Percentiles rank a stretch among this genome's conserved stretches.
Conservation (phyloP, 331 rosid species). For the Malus hybrid region DNA sequence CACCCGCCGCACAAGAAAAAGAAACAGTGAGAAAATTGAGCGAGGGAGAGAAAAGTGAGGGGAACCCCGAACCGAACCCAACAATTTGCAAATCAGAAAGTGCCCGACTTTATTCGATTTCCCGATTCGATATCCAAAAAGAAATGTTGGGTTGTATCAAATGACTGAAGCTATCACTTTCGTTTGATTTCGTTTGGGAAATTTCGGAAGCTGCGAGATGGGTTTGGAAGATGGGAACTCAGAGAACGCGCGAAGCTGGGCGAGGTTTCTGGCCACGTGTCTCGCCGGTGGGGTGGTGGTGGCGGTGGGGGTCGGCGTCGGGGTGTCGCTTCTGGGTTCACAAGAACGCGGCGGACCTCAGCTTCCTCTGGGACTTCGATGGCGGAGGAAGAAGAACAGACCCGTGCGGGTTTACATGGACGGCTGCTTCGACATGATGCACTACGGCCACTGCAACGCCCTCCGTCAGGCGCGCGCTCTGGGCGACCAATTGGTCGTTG, state of each 20-base stretch:
- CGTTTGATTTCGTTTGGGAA: neutral
- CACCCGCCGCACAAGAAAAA: neutral
- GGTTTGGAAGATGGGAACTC: constrained; percentile 27
- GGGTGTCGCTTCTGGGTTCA: constrained; percentile 40
- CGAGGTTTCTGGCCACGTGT: constrained; percentile 48
- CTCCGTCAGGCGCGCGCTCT: constrained; percentile 64
- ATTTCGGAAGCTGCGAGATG: constrained; percentile 16
- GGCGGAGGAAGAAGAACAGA: constrained; percentile 41
- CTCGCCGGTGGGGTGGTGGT: constrained; percentile 55
- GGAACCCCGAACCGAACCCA: neutral
- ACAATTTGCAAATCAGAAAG: neutral
- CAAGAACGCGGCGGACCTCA: constrained; percentile 11
- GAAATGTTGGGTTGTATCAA: neutral
- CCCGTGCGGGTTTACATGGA: constrained; percentile 55
- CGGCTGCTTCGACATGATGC: constrained; percentile 65
- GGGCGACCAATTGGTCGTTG: constrained; percentile 53
- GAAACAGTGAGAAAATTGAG: neutral
- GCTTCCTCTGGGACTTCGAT: constrained; percentile 27
- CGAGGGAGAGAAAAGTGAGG: neutral
- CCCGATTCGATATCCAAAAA: neutral
- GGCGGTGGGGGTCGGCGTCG: constrained; percentile 38
- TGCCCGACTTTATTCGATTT: neutral
- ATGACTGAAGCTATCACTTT: neutral
- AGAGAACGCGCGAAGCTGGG: constrained; percentile 28
- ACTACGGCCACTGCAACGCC: constrained; percentile 65